phyloP scores from a whole-genome alignment of 2,329 filamentous ascomycete species.

The Dactylellina leptospora region DNA sequence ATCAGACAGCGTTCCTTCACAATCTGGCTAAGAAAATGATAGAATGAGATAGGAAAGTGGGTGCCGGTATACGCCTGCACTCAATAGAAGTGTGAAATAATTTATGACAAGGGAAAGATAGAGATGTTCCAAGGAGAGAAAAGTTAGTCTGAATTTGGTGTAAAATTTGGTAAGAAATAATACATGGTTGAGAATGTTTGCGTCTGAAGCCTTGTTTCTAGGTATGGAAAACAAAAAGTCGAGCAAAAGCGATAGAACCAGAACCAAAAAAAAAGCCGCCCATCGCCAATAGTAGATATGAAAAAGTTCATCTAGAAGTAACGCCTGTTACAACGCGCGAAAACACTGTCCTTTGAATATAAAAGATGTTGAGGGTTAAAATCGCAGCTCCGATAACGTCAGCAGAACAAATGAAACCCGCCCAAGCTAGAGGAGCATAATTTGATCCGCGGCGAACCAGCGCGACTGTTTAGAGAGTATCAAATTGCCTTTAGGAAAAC shows the following conservation, averaged over 20 bases:
- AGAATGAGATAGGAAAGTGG: neutral
- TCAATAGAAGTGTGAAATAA: conserved; percentile 4
- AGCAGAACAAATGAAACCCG: conserved; percentile 49
- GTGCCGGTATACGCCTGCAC: conserved; percentile 10
- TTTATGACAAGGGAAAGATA: conserved; percentile 4
- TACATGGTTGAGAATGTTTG: conserved; percentile 31
- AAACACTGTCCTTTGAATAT: conserved; percentile 33
- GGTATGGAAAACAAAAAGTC: neutral
- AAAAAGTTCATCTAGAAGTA: conserved; percentile 45
- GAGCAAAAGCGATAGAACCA: conserved; percentile 12
- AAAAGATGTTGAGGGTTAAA: conserved; percentile 17
- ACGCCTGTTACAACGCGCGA: conserved; percentile 46
- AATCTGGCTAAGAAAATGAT: conserved; percentile 33
- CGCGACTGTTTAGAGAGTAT: conserved; percentile 40
- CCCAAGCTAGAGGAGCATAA: conserved; percentile 33
- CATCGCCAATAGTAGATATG: conserved; percentile 20
- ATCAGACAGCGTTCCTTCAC: conserved; percentile 23
- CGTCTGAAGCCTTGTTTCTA: conserved; percentile 13
- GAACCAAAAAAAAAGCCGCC: conserved; percentile 26
- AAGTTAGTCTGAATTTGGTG: conserved; percentile 13
- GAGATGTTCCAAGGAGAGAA: conserved; percentile 3
- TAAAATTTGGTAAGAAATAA: conserved; percentile 34
- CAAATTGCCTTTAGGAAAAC: conserved; percentile 38
- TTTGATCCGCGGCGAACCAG: conserved; percentile 53
- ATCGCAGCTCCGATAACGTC: conserved; percentile 46